A percentile compares a stretch with the other conserved stretches of the same genome.
Evolutionary conservation across 2,329 filamentous ascomycete genomes (phyloP).

Genomic region (Penicillium sp.): DNA sequence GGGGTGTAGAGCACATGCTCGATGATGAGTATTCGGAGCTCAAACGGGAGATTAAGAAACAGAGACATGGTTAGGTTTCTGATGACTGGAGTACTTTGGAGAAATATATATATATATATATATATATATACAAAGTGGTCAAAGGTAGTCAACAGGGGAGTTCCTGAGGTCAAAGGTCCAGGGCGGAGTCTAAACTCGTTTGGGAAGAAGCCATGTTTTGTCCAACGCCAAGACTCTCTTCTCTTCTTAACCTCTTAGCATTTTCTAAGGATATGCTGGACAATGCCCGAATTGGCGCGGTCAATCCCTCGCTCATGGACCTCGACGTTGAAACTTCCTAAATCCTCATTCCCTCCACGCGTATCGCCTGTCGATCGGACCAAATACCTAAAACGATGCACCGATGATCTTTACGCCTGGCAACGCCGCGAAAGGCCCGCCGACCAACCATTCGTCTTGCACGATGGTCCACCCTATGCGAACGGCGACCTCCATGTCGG

Average conservation of each 20-base stretch:
- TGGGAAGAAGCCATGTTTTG: neutral
- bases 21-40: neutral
- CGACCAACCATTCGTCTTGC: constrained; percentile 70
- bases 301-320: constrained; percentile 60
- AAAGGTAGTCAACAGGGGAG: no score
- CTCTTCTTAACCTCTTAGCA: neutral
- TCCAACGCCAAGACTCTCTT: neutral
- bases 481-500: constrained; percentile 90
- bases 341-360: constrained; percentile 65
- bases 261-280: constrained; percentile 22
- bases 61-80: neutral
- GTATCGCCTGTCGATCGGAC: constrained; percentile 48
- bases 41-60: neutral
- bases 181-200: constrained; percentile 6
- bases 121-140: no score
- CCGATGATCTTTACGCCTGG: constrained; percentile 88
- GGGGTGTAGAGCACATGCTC: neutral
- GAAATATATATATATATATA: no score
- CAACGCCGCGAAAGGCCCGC: constrained; percentile 60
- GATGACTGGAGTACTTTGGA: neutral
- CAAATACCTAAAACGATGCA: constrained; percentile 70
- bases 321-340: constrained; percentile 72
- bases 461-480: constrained; percentile 96
- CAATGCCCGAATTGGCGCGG: constrained; percentile 41
- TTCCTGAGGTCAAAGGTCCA: neutral